These are phyloP conservation scores for Pseudogymnoascus sp. DNA, from an alignment of 2,329 filamentous ascomycete species.

Conservation along the genomic window DNA sequence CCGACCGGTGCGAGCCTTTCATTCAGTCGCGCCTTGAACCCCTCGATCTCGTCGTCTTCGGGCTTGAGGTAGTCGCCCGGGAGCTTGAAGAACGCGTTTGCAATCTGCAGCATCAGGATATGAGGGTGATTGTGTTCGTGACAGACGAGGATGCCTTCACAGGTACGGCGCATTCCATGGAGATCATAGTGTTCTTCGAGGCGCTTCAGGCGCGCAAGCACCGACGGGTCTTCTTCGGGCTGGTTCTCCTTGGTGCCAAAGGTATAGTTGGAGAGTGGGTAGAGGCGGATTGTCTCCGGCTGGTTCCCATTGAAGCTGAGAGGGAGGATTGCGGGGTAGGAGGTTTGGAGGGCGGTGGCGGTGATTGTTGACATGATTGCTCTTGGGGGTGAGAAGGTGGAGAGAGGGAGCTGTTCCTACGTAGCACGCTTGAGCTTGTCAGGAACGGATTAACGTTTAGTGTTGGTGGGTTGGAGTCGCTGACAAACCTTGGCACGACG, in stretches of 20 bases:
- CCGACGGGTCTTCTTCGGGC: slow-evolving; percentile 93
- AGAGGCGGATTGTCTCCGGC: slow-evolving; percentile 80
- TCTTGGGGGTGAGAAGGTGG: slow-evolving; percentile 9
- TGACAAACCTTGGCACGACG: background rate
- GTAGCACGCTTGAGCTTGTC: slow-evolving; percentile 1
- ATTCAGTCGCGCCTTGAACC: slow-evolving; percentile 90
- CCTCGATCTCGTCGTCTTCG: slow-evolving; percentile 82
- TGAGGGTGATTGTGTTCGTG: slow-evolving; percentile 99
- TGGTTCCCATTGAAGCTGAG: slow-evolving; percentile 84
- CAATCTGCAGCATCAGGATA: slow-evolving; percentile 98
- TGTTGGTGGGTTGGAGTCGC: background rate
- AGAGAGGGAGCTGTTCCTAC: background rate
- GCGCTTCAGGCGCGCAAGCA: slow-evolving; percentile 82
- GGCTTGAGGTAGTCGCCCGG: slow-evolving; percentile 89
- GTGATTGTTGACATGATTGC: slow-evolving; percentile 74
- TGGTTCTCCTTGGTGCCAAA: slow-evolving; percentile 98
- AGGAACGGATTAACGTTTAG: slow-evolving; percentile 8
- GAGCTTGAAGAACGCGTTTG: slow-evolving; percentile 98
- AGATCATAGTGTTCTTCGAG: slow-evolving; percentile 90
- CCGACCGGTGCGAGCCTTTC: slow-evolving; percentile 91
- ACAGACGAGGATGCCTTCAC: slow-evolving; percentile 93
- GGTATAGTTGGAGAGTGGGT: slow-evolving; percentile 95
- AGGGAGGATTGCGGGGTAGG: slow-evolving; percentile 68
- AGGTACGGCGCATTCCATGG: slow-evolving; percentile 94
- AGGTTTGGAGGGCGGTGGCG: slow-evolving; percentile 66